A percentile compares a stretch with the other conserved stretches of the same genome.
Conservation (phyloP, 2,329 filamentous ascomycete genomes). For the Phoma herbarum region DNA sequence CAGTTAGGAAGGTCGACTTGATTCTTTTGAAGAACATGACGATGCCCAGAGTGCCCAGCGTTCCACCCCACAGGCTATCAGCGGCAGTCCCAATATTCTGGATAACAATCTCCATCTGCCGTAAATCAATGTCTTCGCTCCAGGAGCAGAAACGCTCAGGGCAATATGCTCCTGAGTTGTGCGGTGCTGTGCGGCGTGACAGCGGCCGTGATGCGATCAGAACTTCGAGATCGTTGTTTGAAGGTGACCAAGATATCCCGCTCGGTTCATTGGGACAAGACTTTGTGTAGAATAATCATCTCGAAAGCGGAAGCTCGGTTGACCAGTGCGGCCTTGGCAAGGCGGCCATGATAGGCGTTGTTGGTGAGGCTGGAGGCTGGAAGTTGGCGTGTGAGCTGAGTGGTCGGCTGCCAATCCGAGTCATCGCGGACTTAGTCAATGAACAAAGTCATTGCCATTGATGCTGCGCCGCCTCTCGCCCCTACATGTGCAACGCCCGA, state of each 20-base stretch:
- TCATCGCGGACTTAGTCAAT: neutral
- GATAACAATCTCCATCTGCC: constrained; percentile 10
- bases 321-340: constrained; percentile 14
- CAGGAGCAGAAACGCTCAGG: neutral
- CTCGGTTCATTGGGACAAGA: neutral
- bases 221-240: neutral
- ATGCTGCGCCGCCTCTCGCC: no score
- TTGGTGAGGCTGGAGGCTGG: constrained; percentile 14
- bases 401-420: neutral
- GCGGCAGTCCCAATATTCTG: constrained; percentile 9
- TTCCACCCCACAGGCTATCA: constrained; percentile 20
- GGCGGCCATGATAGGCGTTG: constrained; percentile 12
- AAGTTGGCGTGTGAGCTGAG: neutral
- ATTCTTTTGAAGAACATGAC: constrained; percentile 33
- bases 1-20: constrained; percentile 43
- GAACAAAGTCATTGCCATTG: neutral
- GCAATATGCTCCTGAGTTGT: neutral
- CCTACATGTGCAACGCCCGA: no score
- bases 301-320: constrained; percentile 13
- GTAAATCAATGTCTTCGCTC: neutral
- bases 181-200: neutral
- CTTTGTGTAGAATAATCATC: neutral
- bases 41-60: constrained; percentile 37
- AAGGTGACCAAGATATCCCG: neutral
- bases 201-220: neutral